Percentiles rank a stretch among this genome's conserved stretches.
Evolutionary conservation across 192 early-diverging fungal species (phyloP).

Genomic region (Coemansia sp.): DNA sequence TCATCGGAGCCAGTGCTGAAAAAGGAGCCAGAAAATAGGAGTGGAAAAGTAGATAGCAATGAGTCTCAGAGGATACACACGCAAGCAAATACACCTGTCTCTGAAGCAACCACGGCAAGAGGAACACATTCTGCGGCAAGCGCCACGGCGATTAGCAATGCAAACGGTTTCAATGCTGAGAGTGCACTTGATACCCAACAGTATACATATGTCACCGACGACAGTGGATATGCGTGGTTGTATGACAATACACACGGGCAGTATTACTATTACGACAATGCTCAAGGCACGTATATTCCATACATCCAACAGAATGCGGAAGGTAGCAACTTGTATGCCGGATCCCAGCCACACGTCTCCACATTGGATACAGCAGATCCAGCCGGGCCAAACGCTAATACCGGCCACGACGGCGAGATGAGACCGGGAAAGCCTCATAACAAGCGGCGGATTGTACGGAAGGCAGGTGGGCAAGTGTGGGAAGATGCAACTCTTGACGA

Average conservation of each 20-base stretch:
- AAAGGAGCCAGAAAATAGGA: background rate
- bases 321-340: slow-evolving; percentile 11
- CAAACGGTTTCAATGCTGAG: background rate
- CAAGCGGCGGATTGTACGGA: slow-evolving; percentile 64
- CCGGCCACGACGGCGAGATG: slow-evolving; percentile 29
- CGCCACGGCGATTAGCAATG: background rate
- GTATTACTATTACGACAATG: slow-evolving; percentile 52
- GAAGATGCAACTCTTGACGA: slow-evolving; percentile 83
- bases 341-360: background rate
- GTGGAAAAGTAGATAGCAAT: background rate
- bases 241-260: slow-evolving; percentile 38
- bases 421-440: slow-evolving; percentile 55
- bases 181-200: slow-evolving; percentile 18
- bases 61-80: background rate
- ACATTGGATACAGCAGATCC: background rate
- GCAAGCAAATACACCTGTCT: background rate
- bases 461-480: slow-evolving; percentile 92
- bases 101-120: background rate
- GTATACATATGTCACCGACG: slow-evolving; percentile 50
- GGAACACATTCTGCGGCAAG: background rate
- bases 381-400: background rate
- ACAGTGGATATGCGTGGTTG: slow-evolving; percentile 44
- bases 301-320: slow-evolving; percentile 9
- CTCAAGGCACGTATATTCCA: slow-evolving; percentile 28
- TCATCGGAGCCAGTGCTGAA: slow-evolving; percentile 32